These are phyloP conservation scores for Amylocystis lapponica DNA, from an alignment of 768 basidiomycete genomes.

Conservation along the genomic window DNA sequence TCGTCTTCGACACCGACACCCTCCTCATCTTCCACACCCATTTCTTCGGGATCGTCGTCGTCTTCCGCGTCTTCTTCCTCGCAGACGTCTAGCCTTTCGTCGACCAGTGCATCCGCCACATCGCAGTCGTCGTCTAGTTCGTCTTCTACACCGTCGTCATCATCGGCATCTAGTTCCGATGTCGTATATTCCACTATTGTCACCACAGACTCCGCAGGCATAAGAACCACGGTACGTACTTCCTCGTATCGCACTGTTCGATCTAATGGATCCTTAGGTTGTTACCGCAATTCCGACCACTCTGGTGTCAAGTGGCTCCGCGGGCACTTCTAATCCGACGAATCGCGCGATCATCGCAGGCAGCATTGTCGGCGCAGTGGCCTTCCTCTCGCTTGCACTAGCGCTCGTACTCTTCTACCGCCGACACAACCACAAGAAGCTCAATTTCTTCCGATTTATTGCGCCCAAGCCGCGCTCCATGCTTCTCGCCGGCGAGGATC, in stretches of 20 bases:
- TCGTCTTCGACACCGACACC: slow-evolving; percentile 2
- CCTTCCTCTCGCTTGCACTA: slow-evolving; percentile 19
- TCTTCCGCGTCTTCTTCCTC: slow-evolving; percentile 1
- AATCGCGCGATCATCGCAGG: slow-evolving; percentile 26
- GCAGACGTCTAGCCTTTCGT: neutral
- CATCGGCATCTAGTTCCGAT: neutral
- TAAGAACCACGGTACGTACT: neutral
- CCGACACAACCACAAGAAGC: slow-evolving; percentile 22
- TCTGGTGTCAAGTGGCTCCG: slow-evolving; percentile 2
- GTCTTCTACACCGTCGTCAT: neutral
- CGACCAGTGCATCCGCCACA: neutral
- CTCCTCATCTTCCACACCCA: neutral
- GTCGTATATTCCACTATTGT: neutral
- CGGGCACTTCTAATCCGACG: slow-evolving; percentile 6
- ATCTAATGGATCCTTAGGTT: slow-evolving; percentile 4
- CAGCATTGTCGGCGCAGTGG: slow-evolving; percentile 23
- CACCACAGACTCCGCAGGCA: slow-evolving; percentile 3
- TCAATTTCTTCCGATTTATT: slow-evolving; percentile 19
- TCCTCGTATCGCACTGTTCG: neutral
- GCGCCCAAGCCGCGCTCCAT: slow-evolving; percentile 16
- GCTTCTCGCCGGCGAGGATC: slow-evolving; percentile 24
- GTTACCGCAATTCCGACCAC: slow-evolving; percentile 20
- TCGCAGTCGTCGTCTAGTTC: neutral
- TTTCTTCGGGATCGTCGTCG: neutral
- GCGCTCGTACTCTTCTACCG: slow-evolving; percentile 26